phyloP scores from a whole-genome alignment of 352 stramenopile genomes.

The Phytophthora cajani region DNA sequence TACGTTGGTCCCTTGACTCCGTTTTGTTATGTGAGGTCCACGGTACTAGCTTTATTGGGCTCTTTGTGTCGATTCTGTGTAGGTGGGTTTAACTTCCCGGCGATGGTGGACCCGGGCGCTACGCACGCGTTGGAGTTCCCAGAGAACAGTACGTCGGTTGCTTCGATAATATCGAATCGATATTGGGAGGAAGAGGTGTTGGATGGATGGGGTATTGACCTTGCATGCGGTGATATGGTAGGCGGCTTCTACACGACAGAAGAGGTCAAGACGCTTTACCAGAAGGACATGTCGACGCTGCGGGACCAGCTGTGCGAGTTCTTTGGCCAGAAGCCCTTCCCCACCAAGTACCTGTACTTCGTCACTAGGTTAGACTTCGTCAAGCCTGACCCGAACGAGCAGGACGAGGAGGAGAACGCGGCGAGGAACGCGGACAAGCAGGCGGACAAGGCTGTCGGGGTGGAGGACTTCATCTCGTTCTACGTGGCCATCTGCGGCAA shows the following conservation, averaged over 20 bases:
- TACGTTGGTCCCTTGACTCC: constrained; percentile 35
- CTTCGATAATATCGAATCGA: background rate
- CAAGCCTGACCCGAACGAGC: constrained; percentile 57
- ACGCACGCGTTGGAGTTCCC: constrained; percentile 68
- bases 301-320: constrained; percentile 78
- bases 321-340: constrained; percentile 83
- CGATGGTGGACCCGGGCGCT: constrained; percentile 65
- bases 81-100: constrained; percentile 74
- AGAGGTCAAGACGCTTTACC: constrained; percentile 67
- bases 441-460: constrained; percentile 23
- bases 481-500: constrained; percentile 89
- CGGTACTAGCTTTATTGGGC: background rate
- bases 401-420: constrained; percentile 49
- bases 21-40: background rate
- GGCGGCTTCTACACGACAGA: constrained; percentile 67
- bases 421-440: constrained; percentile 12
- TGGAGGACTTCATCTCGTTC: constrained; percentile 79
- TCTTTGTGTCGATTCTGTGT: background rate
- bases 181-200: background rate
- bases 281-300: constrained; percentile 75
- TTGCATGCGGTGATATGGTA: constrained; percentile 21
- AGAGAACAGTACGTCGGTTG: constrained; percentile 51
- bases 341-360: constrained; percentile 88
- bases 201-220: background rate
- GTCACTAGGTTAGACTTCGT: constrained; percentile 84